These are phyloP conservation scores for Fennellomyces sp. DNA, from an alignment of 371 early-diverging fungal species.

Conservation along the genomic window DNA sequence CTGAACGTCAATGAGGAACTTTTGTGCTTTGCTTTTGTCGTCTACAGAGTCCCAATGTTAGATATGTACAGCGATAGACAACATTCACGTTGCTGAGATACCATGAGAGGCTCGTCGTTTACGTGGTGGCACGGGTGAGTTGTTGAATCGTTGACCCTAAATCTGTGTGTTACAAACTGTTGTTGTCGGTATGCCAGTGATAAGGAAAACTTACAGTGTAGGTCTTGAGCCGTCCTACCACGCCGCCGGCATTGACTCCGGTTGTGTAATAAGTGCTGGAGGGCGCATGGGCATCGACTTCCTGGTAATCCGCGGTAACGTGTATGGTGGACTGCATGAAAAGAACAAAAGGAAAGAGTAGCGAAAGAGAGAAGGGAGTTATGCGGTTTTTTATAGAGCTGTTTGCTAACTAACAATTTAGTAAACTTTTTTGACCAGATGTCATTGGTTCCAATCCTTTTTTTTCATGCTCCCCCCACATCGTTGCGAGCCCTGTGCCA, in stretches of 20 bases:
- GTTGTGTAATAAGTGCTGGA: slow-evolving; percentile 35
- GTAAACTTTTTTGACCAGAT: background rate
- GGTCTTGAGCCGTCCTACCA: slow-evolving; percentile 22
- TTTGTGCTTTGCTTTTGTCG: slow-evolving; percentile 67
- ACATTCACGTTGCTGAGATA: too few relatives aligned
- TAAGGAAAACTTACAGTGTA: slow-evolving; percentile 15
- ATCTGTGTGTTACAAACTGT: background rate
- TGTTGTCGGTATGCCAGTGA: background rate
- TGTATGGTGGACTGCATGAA: slow-evolving; percentile 32
- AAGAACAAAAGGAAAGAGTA: background rate
- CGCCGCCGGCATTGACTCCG: slow-evolving; percentile 28
- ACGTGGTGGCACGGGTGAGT: slow-evolving; percentile 18
- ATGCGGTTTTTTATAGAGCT: background rate
- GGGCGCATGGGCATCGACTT: slow-evolving; percentile 32
- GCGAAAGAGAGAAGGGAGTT: background rate
- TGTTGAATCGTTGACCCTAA: background rate
- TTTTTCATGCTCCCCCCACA: background rate
- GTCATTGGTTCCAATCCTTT: slow-evolving; percentile 7
- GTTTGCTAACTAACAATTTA: background rate
- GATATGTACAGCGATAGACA: too few relatives aligned
- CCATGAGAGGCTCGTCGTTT: slow-evolving; percentile 48
- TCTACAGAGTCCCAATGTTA: slow-evolving; percentile 36
- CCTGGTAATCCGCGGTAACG: slow-evolving; percentile 18
- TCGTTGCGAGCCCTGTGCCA: background rate
- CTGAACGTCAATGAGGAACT: slow-evolving; percentile 82